Evolutionary conservation across 371 early-diverging fungal genomes (phyloP), one percentile per base, ranked within the genome.

Genomic region (Mucor piriformis): DNA sequence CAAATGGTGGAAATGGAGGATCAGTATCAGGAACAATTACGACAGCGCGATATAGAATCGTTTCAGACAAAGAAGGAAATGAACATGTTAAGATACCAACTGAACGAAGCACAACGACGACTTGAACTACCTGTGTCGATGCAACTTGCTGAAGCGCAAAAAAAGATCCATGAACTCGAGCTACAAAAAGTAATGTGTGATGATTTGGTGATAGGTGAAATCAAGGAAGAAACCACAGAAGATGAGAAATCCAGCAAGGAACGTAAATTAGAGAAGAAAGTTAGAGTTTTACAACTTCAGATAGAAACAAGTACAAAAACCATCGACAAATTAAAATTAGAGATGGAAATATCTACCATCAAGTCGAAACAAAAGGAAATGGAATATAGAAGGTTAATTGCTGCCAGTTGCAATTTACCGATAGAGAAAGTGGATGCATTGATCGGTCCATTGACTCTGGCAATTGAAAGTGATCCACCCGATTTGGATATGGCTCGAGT

Each of bases 391-490:
- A 70, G 79, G 23, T 75, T 92, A 50, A 88, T 92, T 65, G 83
- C 90, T 5, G 77, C 84, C 6, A 87, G 90, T 56, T 90, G 89
- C 57, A 76, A 79, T 44, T 73, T 90, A 10, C 79, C 84, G 0
- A 54, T 87, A 24, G 87, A 88, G 12, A 73, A 84, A 47, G 86
- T 92, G 0, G 89, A 88, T 48, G 77, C 70, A 29, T 63, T 88
- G 54, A 69, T 92, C 15, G 83, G 75, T 10, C 84, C 87, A 0
- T 61, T 92, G 47, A 74, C 88, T 6, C 57, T 71, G 47, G 91
- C 89, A 1, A 86, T 90, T 18, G 91, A 92, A 64, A 86, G 83
- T 44, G 91, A 92, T 57, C 81, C 83, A 1, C 78, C 81, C 3
- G 83, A 81, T 42, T 43, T 86, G 51, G 84, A 86, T 52, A 54